Evolutionary conservation across 1,284 basidiomycete genomes (phyloP), one percentile per base, ranked within the genome.

Genomic region (Heterobasidion annosum): DNA sequence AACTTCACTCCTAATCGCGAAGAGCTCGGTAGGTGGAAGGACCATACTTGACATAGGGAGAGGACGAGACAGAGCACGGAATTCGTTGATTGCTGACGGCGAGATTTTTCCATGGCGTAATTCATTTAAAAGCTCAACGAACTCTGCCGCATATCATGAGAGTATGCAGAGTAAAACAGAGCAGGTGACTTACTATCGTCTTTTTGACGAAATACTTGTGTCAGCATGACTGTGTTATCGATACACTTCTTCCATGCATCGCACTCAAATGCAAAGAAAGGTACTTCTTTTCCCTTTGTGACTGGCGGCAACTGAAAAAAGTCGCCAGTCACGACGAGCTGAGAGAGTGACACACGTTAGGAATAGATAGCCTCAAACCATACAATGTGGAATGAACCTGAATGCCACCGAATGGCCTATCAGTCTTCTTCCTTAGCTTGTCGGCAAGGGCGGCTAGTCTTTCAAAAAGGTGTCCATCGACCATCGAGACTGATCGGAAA

Each of bases 301-400:
- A 99, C 93, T 0, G 97, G 96, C 1, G 97, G 97, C 6, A 99
- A 75, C 68, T 99, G 95, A 71, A 93, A 97, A 71, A 98, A 99
- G 67, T 99, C 95, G 19, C 95, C 95, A 0, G 93, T 95, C 12
- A 97, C 77, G 58, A 95, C 82, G 57, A 99, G 72, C 85, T 86
- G 68, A 0, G 18, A 32, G 37, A 33, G 15, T 25, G 13, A 9
- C 50, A 16, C 13, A 5, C 12, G n/a, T 40, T 8, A 40, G 37
- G 10, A 40, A 4, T 10, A 8, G 8, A 25, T 5, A 25, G 3
- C 25, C 0, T 25, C 25, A 25, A 4, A 4, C 8, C 32, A 10
- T 9, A 2, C 9, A 3, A 45, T 15, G 15, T 54, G 12, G n/a
- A 13, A 54, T n/a, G 32, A 43, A 90, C 90, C 76, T 96, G 93